Conservation (phyloP, 345 rosid genomes). For the Salix viminalis region DNA sequence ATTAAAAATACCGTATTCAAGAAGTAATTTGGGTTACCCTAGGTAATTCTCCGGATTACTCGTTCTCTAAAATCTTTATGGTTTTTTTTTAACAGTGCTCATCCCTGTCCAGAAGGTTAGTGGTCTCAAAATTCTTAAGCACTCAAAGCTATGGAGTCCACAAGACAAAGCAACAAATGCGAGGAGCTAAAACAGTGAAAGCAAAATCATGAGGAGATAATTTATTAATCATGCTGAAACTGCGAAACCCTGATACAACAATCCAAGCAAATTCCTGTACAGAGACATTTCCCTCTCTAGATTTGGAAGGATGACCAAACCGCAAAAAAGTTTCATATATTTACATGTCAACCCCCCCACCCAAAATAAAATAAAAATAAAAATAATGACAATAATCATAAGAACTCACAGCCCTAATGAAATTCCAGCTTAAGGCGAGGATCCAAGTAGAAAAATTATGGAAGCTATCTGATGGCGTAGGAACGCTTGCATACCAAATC, state of each 20-base stretch:
- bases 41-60: too few species aligned
- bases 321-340: constrained; percentile 23
- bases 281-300: constrained; percentile 19
- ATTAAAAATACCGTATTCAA: too few species aligned
- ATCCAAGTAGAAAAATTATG: constrained; percentile 8
- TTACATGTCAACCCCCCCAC: constrained; percentile 32
- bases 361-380: too few species aligned
- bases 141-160: not conserved
- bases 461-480: constrained; percentile 62
- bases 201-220: not conserved
- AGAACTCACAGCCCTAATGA: constrained; percentile 26
- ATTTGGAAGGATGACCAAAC: constrained; percentile 6
- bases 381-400: not conserved
- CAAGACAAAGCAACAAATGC: not conserved
- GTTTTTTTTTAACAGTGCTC: too few species aligned
- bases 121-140: not conserved
- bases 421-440: constrained; percentile 24
- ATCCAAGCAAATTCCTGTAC: constrained; percentile 44
- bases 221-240: constrained; percentile 32
- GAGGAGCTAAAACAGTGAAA: not conserved
- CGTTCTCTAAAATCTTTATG: too few species aligned
- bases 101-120: not conserved
- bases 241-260: constrained; percentile 19
- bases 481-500: constrained; percentile 69
- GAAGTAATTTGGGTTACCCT: too few species aligned